phyloP scores from a whole-genome alignment of 2,329 filamentous ascomycete species.

The Colletotrichum magnum region DNA sequence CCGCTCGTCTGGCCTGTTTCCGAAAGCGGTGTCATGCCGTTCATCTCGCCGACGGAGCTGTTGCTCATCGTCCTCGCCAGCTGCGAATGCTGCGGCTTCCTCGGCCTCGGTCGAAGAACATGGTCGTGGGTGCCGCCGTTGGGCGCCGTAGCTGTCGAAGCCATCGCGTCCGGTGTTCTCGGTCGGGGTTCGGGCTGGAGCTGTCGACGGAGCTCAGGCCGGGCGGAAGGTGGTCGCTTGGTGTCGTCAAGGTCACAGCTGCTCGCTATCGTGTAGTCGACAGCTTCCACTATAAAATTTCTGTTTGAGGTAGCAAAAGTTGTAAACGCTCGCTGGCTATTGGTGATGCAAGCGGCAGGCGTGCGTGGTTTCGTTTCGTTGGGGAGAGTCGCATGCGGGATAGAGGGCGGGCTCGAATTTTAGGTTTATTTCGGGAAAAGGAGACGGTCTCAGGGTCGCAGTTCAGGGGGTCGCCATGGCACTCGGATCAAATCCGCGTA shows the following conservation, averaged over 20 bases:
- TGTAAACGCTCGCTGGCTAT: background rate
- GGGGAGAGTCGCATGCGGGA: constrained; percentile 18
- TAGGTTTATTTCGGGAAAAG: constrained; percentile 10
- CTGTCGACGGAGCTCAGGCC: background rate
- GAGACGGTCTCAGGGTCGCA: constrained; percentile 35
- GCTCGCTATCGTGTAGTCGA: background rate
- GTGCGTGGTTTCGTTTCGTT: background rate
- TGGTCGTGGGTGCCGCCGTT: constrained; percentile 51
- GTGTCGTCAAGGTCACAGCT: constrained; percentile 9
- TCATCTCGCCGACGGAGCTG: constrained; percentile 34
- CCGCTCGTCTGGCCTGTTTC: constrained; percentile 38
- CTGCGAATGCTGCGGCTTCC: constrained; percentile 64
- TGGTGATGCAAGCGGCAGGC: constrained; percentile 17
- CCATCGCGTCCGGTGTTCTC: constrained; percentile 16
- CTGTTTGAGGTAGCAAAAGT: background rate
- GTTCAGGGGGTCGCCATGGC: constrained; percentile 38
- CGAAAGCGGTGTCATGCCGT: constrained; percentile 26
- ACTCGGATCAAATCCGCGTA: constrained; percentile 32
- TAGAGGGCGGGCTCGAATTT: constrained; percentile 7
- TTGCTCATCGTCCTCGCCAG: constrained; percentile 39
- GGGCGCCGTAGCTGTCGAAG: constrained; percentile 31
- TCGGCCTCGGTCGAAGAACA: constrained; percentile 64
- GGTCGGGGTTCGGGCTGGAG: background rate
- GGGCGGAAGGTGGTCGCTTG: background rate
- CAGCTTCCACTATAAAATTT: background rate